Evolutionary conservation across 2,329 filamentous ascomycete species (phyloP), one percentile per base, ranked within the genome.

Genomic region (Neonectria punicea): DNA sequence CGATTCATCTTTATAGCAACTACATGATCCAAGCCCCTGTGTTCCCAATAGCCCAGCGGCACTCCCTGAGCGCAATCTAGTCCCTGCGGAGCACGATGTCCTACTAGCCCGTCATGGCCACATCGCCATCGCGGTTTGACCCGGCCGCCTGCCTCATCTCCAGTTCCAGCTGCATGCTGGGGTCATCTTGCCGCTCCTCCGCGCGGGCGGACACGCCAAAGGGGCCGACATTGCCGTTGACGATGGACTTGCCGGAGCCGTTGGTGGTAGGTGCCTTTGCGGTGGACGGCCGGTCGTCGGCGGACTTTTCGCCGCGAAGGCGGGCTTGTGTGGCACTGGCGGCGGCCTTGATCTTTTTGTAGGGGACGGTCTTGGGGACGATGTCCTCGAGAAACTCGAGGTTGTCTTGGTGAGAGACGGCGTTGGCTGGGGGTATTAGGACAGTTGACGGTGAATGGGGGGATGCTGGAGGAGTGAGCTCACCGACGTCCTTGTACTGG

Each of bases 371-470:
- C 77, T 92, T 92, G 62, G 96, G 96, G 41, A 98, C 92, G 28
- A 97, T 89, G 79, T 99, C 96, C 67, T 92, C 87, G 14, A 99
- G 88, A 77, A 99, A 99, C 79, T 99, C 94, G 56, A 99, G 90
- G 78, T 97, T 97, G 79, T 98, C 96, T 67, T 94, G 90, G 77
- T 93, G 92, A 8, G 92, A 88, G 60, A 98, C 91, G 30, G 96
- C 95, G 74, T 89, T 92, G 71, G 94, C 93, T 94, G 74, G 58
- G 30, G 49, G 56, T 53, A 61, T 65, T 54, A 74, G 51, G n/a
- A n/a, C 22, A 14, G 11, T 13, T 22, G 44, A 32, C 53, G 28
- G 16, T 10, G 34, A 20, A 18, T n/a, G 18, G 25, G 10, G 34
- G 22, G 44, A 18, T 16, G 28, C 20, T 11, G 34, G 22, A 43